These are phyloP conservation scores for Hypoxylon rubiginosum DNA, from an alignment of 2,329 filamentous ascomycete genomes.

Conservation along the genomic window DNA sequence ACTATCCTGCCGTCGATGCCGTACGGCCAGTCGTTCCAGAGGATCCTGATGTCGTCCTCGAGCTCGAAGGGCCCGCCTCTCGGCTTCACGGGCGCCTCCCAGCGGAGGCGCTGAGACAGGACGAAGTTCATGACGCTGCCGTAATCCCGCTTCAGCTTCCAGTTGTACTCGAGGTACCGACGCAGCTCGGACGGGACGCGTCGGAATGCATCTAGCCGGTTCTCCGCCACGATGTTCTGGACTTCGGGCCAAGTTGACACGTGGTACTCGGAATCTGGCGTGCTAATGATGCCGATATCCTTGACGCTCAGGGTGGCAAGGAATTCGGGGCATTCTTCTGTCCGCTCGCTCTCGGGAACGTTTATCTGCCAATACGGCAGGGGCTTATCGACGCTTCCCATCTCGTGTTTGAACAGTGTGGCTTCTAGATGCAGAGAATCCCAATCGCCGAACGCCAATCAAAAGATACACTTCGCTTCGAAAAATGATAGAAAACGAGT, in stretches of 20 bases:
- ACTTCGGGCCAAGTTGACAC: slow-evolving; percentile 79
- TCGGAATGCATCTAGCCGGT: slow-evolving; percentile 82
- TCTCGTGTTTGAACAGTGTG: slow-evolving; percentile 39
- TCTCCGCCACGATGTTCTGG: slow-evolving; percentile 69
- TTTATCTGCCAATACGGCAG: slow-evolving; percentile 88
- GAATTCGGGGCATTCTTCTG: slow-evolving; percentile 77
- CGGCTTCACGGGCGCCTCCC: slow-evolving; percentile 65
- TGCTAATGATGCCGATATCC: slow-evolving; percentile 77
- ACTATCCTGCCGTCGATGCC: slow-evolving; percentile 82
- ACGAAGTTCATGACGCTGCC: slow-evolving; percentile 86
- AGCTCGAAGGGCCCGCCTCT: slow-evolving; percentile 58
- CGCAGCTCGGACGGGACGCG: slow-evolving; percentile 82
- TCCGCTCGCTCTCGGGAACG: slow-evolving; percentile 72
- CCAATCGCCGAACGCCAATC: background rate
- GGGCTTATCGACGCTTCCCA: slow-evolving; percentile 55
- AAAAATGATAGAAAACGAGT: background rate
- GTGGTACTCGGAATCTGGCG: slow-evolving; percentile 75
- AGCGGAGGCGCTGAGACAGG: slow-evolving; percentile 76
- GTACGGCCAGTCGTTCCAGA: slow-evolving; percentile 96
- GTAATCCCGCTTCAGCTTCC: slow-evolving; percentile 73
- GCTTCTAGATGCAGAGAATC: slow-evolving; percentile 2
- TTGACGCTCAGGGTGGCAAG: slow-evolving; percentile 74
- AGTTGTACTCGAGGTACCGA: slow-evolving; percentile 80
- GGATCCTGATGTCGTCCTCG: slow-evolving; percentile 75
- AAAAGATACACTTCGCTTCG: background rate